Evolutionary conservation across 2,329 filamentous ascomycete genomes (phyloP), one percentile per base, ranked within the genome.

Genomic region (Talaromyces sp.): DNA sequence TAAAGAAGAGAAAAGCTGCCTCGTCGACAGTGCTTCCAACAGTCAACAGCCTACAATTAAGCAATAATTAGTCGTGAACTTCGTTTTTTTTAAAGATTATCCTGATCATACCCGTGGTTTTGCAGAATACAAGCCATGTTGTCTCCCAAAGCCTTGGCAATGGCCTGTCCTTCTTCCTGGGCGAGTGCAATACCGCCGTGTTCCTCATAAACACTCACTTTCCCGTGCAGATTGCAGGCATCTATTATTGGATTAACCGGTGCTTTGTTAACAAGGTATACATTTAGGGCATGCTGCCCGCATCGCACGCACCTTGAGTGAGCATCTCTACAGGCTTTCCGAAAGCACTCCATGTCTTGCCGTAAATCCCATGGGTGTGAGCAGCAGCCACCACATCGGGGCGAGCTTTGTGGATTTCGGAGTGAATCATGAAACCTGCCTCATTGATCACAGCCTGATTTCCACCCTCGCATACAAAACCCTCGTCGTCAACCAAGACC

Each of bases 321-420:
- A 84, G 81, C 68, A 82, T 86, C 63, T 87, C 84, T 53, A 87
- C 77, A 6, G 79, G 78, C 63, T 82, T 83, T 7, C 87, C 87
- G 27, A 88, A 81, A 0, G 85, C 75, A 67, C 84, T 85, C 76
- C 89, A 89, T 10, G 86, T 82, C 56, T 84, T 83, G 4, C 85
- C 85, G 67, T 86, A 81, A 56, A 86, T 78, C 16, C 80, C 81
- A 70, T 87, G 85, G 1, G 81, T 82, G 69, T 87, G 85, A 0
- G 83, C 83, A 3, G 84, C 85, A 59, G 83, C 83, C 60, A 82
- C 76, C 31, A 87, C 79, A 67, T 87, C 85, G 1, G 84, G 84
- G 1, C 85, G 79, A 1, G 85, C 85, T 30, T 78, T 78, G 68
- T 87, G 84, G 2, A 87, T 82, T 18, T 83, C 84, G 3, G 82